Base-by-base conservation (phyloP, 169 alveolate genomes). In the Babesia caballi region DNA sequence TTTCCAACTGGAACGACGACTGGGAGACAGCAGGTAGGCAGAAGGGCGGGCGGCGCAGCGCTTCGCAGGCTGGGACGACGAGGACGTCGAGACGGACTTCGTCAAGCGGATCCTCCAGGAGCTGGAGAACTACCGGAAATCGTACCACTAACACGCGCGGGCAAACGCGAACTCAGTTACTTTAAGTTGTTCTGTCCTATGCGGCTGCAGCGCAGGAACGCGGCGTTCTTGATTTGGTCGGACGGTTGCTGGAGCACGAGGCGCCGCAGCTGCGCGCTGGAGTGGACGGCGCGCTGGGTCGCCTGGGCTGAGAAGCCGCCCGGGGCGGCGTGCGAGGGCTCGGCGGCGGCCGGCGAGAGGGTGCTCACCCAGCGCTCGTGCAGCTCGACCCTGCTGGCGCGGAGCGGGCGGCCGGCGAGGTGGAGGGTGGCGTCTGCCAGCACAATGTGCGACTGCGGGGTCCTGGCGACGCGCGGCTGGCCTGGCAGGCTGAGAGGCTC, bases 61-160 rank as follows among this genome's bases (percentile, higher is more conserved):
- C 15, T 25, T 4, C 28, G 47, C 66, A 70, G 88, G 88, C n/a
- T 81, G 88, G 88, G 88, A 81, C 65, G 88, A 81, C 42, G 88
- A 70, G 42, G 88, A 81, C 66, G 74, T 72, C 52, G 88, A 81
- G 30, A 23, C 68, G 7, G 84, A 81, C 50, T 81, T 81, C 53
- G 84, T 81, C 25, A 71, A 81, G 51, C 36, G 76, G 44, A 81
- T 81, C 14, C 71, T 81, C 51, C 83, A 81, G 36, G 88, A 81
- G 47, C 59, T 81, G 56, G 88, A 81, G 27, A 81, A 72, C 50
- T 81, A 81, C 67, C 61, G 66, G 38, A 67, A 70, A 49, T 19
- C 83, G 21, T 42, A 56, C 50, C 50, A 59, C 40, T 67, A 23
- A 67, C 32, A 19, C 17, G 9, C 21, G 4, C 4, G 36, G 2